These are phyloP conservation scores for Butyriboletus regius DNA, from an alignment of 1,284 basidiomycete genomes.

Conservation along the genomic window DNA sequence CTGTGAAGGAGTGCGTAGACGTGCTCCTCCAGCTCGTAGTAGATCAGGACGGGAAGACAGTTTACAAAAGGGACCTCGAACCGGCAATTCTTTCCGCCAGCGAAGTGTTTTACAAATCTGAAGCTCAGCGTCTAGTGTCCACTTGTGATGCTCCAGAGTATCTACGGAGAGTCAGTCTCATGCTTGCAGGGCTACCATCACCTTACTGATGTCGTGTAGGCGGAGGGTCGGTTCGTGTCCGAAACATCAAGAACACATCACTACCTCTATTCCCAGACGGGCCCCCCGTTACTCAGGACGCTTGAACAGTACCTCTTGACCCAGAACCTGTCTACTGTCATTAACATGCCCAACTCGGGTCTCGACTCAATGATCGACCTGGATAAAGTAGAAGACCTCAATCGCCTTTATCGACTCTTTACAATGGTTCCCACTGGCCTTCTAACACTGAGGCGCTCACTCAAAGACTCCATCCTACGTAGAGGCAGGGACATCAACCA, in stretches of 20 bases:
- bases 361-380: conserved; percentile 82
- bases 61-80: conserved; percentile 85
- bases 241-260: conserved; percentile 85
- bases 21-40: conserved; percentile 69
- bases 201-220: conserved; percentile 44
- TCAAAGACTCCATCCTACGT: conserved; percentile 70
- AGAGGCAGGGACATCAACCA: conserved; percentile 80
- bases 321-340: conserved; percentile 67
- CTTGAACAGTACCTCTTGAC: conserved; percentile 75
- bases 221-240: conserved; percentile 73
- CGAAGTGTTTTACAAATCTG: conserved; percentile 70
- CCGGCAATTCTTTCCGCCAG: conserved; percentile 76
- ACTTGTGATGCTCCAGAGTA: conserved; percentile 79
- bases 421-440: conserved; percentile 65
- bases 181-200: background rate
- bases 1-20: conserved; percentile 84
- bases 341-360: conserved; percentile 79
- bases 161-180: conserved; percentile 59
- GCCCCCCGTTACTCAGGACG: conserved; percentile 62
- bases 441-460: conserved; percentile 55
- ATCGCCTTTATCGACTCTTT: conserved; percentile 77
- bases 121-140: conserved; percentile 67
- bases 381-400: conserved; percentile 71
- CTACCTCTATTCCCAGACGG: conserved; percentile 78
- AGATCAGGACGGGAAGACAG: conserved; percentile 46